Evolutionary conservation across 2,329 filamentous ascomycete genomes (phyloP).

Genomic region (Leptographium lundbergii): DNA sequence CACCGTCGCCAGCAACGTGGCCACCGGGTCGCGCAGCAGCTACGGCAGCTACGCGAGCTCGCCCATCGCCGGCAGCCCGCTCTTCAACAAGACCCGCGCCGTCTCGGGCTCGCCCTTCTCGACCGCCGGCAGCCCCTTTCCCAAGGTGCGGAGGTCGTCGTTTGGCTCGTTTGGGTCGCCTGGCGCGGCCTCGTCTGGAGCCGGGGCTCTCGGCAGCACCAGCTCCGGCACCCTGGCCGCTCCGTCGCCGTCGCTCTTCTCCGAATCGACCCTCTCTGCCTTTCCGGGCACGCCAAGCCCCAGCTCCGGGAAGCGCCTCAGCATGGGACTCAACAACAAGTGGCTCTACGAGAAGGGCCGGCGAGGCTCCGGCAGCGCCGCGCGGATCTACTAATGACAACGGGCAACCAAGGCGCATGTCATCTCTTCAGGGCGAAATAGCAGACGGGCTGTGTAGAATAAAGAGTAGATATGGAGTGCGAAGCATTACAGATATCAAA

Average conservation of each 20-base stretch:
- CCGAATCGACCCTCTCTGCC: conserved; percentile 30
- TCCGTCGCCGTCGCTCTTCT: conserved; percentile 21
- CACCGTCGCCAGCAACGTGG: conserved; percentile 15
- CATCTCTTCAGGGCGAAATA: not conserved
- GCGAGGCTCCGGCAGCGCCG: conserved; percentile 32
- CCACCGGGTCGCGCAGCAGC: conserved; percentile 15
- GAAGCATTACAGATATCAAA: no score
- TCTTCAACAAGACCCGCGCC: conserved; percentile 57
- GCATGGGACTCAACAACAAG: conserved; percentile 74
- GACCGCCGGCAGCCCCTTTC: conserved; percentile 17
- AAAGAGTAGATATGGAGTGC: no score
- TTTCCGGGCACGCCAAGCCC: conserved; percentile 39
- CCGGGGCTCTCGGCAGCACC: conserved; percentile 23
- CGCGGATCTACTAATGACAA: conserved; percentile 4
- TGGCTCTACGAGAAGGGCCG: conserved; percentile 85
- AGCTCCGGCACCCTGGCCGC: conserved; percentile 11
- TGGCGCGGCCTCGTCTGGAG: conserved; percentile 24
- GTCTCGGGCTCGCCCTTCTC: not conserved
- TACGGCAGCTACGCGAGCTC: conserved; percentile 23
- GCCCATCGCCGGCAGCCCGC: conserved; percentile 37
- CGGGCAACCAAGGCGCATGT: not conserved
- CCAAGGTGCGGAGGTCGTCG: conserved; percentile 40
- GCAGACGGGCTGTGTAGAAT: not conserved
- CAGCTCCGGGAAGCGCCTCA: conserved; percentile 51
- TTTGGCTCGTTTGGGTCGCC: conserved; percentile 46